Evolutionary conservation across 208 protist genomes (phyloP), one percentile per base, ranked within the genome.

Genomic region (Trypanosoma scelopori): DNA sequence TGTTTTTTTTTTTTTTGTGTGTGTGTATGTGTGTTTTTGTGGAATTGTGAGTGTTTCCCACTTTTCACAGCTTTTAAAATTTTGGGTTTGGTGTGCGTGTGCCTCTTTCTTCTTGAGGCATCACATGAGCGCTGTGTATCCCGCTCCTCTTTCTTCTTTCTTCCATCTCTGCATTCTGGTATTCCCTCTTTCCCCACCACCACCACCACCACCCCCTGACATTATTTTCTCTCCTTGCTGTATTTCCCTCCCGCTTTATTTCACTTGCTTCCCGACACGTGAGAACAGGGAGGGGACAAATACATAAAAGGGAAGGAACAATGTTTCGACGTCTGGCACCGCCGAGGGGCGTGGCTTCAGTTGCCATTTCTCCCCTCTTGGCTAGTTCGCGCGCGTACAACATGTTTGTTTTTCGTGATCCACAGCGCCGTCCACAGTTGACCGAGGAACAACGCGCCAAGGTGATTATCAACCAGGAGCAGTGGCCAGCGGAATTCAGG

Each of bases 401-500:
- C 72, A 80, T 92, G 64, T 85, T 92, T 53, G 74, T 93, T 51
- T 95, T 97, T 74, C 86, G 89, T 69, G 82, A 95, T 61, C 84
- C 88, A n/a, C 78, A 84, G 22, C 89, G 92, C 30, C 89, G 92
- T 65, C 92, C 92, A 6, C 92, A 97, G 76, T 53, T 97, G 52
- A 82, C 79, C n/a, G 63, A 81, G 3, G 92, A 97, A 73, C 85
- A 97, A 65, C 81, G 87, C 16, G 84, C 80, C 15, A 87, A 97
- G 68, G 89, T 97, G 53, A 76, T 85, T 65, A 87, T 97, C 46
- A 88, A 97, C 79, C 88, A 97, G 70, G 78, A 61, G 3, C 78
- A 95, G 69, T 97, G 92, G 92, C 92, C 92, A 16, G 85, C 81
- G 52, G 89, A 95, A 74, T 97, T 97, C 76, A 83, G 79, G 32